phyloP scores from a whole-genome alignment of 108 stramenopile genomes.

The Conticribra weissflogii region DNA sequence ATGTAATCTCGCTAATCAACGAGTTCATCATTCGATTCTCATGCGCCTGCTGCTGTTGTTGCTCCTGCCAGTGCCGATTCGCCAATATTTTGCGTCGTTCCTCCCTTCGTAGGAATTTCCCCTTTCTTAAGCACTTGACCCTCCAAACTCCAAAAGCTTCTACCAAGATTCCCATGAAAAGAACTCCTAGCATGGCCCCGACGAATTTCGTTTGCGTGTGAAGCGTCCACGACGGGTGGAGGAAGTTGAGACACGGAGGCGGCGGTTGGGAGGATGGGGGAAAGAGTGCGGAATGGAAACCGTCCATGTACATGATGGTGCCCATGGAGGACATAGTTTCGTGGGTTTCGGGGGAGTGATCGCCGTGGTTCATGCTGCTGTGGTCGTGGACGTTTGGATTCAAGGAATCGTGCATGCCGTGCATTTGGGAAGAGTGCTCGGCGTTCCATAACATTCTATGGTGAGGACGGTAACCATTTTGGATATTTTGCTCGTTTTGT shows the following conservation, averaged over 20 bases:
- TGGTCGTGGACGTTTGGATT: not conserved
- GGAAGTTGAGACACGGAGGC: constrained; percentile 43
- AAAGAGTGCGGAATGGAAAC: constrained; percentile 43
- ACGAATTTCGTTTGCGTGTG: constrained; percentile 29
- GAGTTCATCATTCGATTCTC: not conserved
- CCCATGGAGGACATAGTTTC: constrained; percentile 17
- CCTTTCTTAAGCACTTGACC: constrained; percentile 21
- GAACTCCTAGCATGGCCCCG: constrained; percentile 31
- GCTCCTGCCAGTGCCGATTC: not conserved
- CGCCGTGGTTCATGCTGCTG: constrained; percentile 16
- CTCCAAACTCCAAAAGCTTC: constrained; percentile 45
- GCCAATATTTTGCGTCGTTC: constrained; percentile 15
- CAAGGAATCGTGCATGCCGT: not conserved
- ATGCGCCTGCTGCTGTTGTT: not conserved
- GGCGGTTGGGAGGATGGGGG: constrained; percentile 19
- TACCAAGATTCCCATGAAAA: constrained; percentile 37
- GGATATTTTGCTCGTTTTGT: not conserved
- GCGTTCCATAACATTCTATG: not conserved
- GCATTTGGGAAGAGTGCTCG: not conserved
- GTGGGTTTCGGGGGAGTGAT: not conserved
- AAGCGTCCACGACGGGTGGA: constrained; percentile 38
- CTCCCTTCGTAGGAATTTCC: constrained; percentile 15
- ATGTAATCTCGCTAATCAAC: not conserved
- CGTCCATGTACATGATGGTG: constrained; percentile 50
- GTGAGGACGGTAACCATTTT: not conserved